Conservation (phyloP, 2,329 filamentous ascomycete species). For the Fusarium subtropicale region DNA sequence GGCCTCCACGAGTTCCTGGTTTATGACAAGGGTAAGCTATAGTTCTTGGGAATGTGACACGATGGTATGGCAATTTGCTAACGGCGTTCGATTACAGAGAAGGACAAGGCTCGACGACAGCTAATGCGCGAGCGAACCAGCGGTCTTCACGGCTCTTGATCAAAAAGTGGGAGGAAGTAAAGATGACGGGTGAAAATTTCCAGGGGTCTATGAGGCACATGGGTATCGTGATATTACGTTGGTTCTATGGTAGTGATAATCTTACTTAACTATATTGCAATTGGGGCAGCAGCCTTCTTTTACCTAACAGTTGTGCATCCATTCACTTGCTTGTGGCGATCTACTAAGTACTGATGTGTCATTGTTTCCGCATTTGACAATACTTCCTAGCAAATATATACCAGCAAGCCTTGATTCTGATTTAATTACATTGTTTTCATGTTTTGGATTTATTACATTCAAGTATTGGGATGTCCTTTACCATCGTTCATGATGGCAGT, state of each 20-base stretch:
- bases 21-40: slow-evolving; percentile 51
- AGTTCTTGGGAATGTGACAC: slow-evolving; percentile 56
- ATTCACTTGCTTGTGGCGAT: not conserved
- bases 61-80: not conserved
- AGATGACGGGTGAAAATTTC: not conserved
- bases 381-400: too few relatives aligned
- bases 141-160: slow-evolving; percentile 56
- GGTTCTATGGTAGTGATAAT: not conserved
- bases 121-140: slow-evolving; percentile 73
- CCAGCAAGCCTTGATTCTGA: too few relatives aligned
- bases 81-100: slow-evolving; percentile 47
- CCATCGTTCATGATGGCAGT: too few relatives aligned
- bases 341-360: too few relatives aligned
- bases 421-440: too few relatives aligned
- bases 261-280: not conserved
- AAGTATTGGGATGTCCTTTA: too few relatives aligned
- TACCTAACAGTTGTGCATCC: not conserved
- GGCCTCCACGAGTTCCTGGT: slow-evolving; percentile 89
- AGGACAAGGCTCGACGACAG: slow-evolving; percentile 74
- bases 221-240: not conserved
- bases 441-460: too few relatives aligned
- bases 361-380: too few relatives aligned
- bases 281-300: not conserved
- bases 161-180: not conserved
- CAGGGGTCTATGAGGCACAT: not conserved